Evolutionary conservation across 345 rosid genomes (phyloP).

Genomic region (Eucalyptus viminalis): DNA sequence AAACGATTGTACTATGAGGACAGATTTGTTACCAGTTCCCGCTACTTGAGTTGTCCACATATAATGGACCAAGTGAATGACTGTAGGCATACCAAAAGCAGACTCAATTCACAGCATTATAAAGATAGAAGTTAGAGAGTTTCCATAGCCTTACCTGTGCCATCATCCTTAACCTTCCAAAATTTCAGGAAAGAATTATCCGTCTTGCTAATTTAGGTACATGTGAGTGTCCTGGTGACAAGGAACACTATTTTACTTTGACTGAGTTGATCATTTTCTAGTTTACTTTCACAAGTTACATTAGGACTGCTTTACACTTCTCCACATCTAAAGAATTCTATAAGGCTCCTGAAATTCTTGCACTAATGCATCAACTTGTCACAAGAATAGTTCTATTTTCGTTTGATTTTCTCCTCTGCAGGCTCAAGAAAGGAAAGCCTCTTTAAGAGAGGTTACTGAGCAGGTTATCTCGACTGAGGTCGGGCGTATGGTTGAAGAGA

Average conservation of each 20-base stretch:
- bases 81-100: not conserved
- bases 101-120: not conserved
- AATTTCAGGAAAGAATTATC: not conserved
- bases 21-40: not conserved
- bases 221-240: not conserved
- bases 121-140: not conserved
- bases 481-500: slow-evolving; percentile 79
- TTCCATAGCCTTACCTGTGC: not conserved
- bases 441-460: slow-evolving; percentile 67
- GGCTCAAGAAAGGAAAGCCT: slow-evolving; percentile 61
- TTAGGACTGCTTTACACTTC: not conserved
- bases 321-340: not conserved
- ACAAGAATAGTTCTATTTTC: not conserved
- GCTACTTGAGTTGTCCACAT: not conserved
- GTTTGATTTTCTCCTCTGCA: not conserved
- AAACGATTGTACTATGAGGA: not conserved
- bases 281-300: not conserved
- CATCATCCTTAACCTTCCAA: not conserved
- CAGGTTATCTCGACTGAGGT: slow-evolving; percentile 56
- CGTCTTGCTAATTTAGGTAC: not conserved
- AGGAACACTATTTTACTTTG: not conserved
- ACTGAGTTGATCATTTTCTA: not conserved
- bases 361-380: not conserved
- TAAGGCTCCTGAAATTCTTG: not conserved
- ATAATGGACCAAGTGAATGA: not conserved